Percentiles rank a stretch among this genome's conserved stretches.
Conservation (phyloP, 2,329 filamentous ascomycete species). For the Ilyonectria robusta region DNA sequence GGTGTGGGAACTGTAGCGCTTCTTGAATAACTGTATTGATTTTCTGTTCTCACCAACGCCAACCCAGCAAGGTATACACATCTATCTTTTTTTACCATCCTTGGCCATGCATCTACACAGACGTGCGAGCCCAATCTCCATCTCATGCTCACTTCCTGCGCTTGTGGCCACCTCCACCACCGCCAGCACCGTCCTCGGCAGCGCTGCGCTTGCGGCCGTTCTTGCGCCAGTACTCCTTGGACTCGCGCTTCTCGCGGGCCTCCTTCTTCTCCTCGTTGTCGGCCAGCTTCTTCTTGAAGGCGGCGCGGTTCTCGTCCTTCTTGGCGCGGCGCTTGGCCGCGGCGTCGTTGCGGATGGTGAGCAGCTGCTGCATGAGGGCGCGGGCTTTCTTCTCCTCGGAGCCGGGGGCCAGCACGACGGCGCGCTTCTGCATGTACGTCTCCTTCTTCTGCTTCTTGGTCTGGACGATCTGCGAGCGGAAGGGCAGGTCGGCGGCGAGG, state of each 20-base stretch:
- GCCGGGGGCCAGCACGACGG: conserved; percentile 83
- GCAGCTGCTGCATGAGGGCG: conserved; percentile 92
- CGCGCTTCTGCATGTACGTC: conserved; percentile 96
- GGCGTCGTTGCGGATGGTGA: conserved; percentile 91
- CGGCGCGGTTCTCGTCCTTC: conserved; percentile 88
- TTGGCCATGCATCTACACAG: conserved; percentile 5
- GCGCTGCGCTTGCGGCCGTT: conserved; percentile 82
- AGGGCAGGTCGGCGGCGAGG: conserved; percentile 87
- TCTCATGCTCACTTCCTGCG: conserved; percentile 45
- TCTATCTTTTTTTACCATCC: conserved; percentile 33
- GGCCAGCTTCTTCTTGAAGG: conserved; percentile 86
- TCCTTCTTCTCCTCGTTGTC: conserved; percentile 88
- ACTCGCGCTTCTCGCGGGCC: conserved; percentile 90
- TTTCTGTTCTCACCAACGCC: conserved; percentile 44
- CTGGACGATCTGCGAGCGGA: conserved; percentile 89
- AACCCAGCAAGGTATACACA: conserved; percentile 43
- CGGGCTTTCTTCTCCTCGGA: conserved; percentile 92
- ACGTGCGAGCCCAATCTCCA: neutral
- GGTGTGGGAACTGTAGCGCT: neutral
- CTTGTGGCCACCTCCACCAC: conserved; percentile 47
- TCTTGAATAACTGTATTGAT: conserved; percentile 17
- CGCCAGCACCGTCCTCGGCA: conserved; percentile 54
- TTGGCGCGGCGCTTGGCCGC: conserved; percentile 84
- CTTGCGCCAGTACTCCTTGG: conserved; percentile 90
- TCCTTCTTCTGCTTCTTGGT: conserved; percentile 84